Evolutionary conservation across 2,329 filamentous ascomycete species (phyloP), one percentile per base, ranked within the genome.

Genomic region (Verticillium longisporum): DNA sequence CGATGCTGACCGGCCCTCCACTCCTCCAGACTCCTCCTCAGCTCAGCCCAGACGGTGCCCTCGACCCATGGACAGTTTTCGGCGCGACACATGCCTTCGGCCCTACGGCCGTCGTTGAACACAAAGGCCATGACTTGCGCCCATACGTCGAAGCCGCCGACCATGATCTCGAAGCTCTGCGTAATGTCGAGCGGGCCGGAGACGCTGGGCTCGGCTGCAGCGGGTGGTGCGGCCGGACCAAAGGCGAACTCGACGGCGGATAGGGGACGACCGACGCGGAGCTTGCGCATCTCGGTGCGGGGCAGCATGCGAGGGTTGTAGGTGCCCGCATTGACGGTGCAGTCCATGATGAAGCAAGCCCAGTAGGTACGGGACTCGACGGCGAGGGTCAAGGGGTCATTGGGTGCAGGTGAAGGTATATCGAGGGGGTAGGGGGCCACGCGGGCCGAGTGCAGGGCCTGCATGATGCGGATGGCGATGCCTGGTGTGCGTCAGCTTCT

Each of bases 291-390:
- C 11, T 74, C 71, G 0, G 67, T 65, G 63, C 75, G 69, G 4
- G 72, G 71, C 0, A 76, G 68, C 68, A 75, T 73, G 4, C 71
- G 72, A 0, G 73, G 72, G 7, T 74, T 74, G 31, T 75, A 75
- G 0, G 72, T 77, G 0, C 76, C 77, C 1, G 75, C 78, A 41
- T 75, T 75, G 41, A 80, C 71, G 58, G 78, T 73, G 10, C 77
- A 74, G 61, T 79, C 77, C 70, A 80, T 74, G 34, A 80, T 73
- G 59, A 78, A 78, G 62, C 77, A 79, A 0, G 73, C 73, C 78
- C 78, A 80, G 54, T 77, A 78, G 0, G 77, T 78, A 1, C 77
- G 66, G 2, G 74, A 75, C 41, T 77, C 71, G 3, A 74, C 71
- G 0, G 73, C 70, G 0, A 68, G 64, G 4, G 68, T 66, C 6